Conservation (phyloP, 768 basidiomycete genomes). For the Arthromyces matolae region DNA sequence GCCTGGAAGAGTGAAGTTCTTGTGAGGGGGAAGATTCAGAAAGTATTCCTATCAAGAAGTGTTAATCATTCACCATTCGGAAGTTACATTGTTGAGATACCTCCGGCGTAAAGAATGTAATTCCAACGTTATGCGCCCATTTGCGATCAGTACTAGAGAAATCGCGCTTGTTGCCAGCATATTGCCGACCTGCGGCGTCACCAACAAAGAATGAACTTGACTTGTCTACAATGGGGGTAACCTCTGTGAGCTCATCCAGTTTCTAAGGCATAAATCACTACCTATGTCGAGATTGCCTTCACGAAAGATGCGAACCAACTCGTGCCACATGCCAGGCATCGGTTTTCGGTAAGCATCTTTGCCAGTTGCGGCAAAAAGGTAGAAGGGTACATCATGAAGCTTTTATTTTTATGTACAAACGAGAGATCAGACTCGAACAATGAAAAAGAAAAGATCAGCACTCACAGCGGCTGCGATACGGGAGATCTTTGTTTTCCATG, state of each 20-base stretch:
- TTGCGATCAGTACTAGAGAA: conserved; percentile 83
- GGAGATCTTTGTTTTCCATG: conserved; percentile 77
- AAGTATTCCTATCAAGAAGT: conserved; percentile 68
- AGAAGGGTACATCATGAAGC: conserved; percentile 75
- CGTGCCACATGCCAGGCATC: conserved; percentile 82
- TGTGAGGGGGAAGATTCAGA: conserved; percentile 44
- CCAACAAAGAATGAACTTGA: conserved; percentile 72
- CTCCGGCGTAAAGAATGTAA: conserved; percentile 84
- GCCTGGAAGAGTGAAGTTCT: conserved; percentile 52
- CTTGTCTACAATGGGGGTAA: conserved; percentile 43
- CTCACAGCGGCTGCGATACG: conserved; percentile 61
- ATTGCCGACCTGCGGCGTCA: conserved; percentile 80
- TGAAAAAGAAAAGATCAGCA: neutral
- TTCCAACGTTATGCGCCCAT: conserved; percentile 72
- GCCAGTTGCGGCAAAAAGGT: conserved; percentile 70
- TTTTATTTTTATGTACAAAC: conserved; percentile 25
- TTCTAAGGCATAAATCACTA: no score
- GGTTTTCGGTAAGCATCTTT: conserved; percentile 83
- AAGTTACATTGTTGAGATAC: conserved; percentile 32
- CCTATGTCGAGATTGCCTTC: conserved; percentile 63
- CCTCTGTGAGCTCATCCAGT: no score
- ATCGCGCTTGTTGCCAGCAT: conserved; percentile 45
- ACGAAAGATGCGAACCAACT: conserved; percentile 59
- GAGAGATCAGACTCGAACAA: neutral
- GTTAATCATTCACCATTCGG: neutral